A percentile compares a stretch with the other conserved stretches of the same genome.
Conservation (phyloP, 2,329 filamentous ascomycete genomes). For the Xylariaceae sp. region DNA sequence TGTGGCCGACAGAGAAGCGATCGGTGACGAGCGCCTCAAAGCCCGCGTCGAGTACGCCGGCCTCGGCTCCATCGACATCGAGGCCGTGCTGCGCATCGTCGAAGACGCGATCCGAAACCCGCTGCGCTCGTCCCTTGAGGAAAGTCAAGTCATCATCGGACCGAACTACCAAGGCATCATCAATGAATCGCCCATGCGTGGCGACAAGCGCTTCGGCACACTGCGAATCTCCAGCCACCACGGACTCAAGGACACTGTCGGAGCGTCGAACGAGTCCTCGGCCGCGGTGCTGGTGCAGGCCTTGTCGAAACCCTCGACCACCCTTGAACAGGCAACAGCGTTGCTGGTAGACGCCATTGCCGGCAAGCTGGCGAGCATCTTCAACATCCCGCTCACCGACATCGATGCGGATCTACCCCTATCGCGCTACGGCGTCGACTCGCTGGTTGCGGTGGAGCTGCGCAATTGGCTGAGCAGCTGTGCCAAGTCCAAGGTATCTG, state of each 20-base stretch:
- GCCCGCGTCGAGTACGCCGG: neutral
- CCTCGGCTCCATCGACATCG: neutral
- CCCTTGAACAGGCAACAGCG: too few relatives aligned
- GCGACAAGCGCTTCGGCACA: constrained; percentile 11
- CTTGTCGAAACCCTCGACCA: too few relatives aligned
- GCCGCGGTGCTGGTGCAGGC: too few relatives aligned
- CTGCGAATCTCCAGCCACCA: too few relatives aligned
- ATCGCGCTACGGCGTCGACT: constrained; percentile 16
- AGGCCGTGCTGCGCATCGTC: constrained; percentile 2
- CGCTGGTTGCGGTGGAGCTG: constrained; percentile 24
- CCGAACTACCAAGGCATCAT: neutral
- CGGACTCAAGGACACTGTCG: neutral
- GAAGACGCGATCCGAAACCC: constrained; percentile 10
- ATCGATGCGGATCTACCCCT: neutral
- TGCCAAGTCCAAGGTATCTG: neutral
- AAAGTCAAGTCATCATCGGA: constrained; percentile 2
- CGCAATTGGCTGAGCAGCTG: constrained; percentile 9
- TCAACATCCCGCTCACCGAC: constrained; percentile 10
- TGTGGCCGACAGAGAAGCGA: neutral
- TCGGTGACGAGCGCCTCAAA: neutral
- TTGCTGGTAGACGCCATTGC: neutral
- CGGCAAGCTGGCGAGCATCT: neutral
- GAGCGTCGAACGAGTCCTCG: too few relatives aligned
- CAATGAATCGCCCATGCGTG: neutral
- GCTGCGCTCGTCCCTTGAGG: neutral